Evolutionary conservation across 1,284 basidiomycete species (phyloP), one percentile per base, ranked within the genome.

Genomic region (Coniferiporia weirii): DNA sequence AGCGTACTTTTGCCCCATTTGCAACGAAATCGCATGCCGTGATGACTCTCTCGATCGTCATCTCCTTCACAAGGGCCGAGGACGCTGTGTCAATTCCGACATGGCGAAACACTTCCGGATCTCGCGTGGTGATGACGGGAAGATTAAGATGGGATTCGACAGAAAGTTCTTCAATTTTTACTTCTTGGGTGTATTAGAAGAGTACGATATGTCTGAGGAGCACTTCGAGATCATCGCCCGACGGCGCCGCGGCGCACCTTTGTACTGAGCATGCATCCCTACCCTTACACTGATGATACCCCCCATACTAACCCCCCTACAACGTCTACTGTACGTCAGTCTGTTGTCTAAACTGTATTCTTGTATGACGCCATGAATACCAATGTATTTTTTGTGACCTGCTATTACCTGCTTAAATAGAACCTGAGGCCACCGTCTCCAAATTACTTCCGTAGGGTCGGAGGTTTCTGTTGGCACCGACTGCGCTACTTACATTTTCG

Each of bases 1-100:
- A 12, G 52, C 52, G 8, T 50, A 15, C n/a, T 60, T 60, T 38
- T 60, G 58, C n/a, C 58, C 58, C 15, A 35, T 60, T 20, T 60
- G 58, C 27, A 13, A 12, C 13, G 45, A 52, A 5, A 17, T 44
- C 7, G 47, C 27, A 34, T 47, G 47, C 27, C 49, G 48, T 12
- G 56, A 52, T 8, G 48, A 52, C 19, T 57, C 56, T 12, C 56
- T 57, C 8, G 56, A 52, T 27, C 20, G 49, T 9, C 56, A 57
- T 40, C 38, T 40, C 36, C 47, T 57, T 8, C 38, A 36, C 13
- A 44, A 36, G 22, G 20, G 10, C n/a, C 20, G 27, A 36, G 38
- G 32, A 2, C 19, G 22, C 7, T 57, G 56, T 13, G 9, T 57
- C 12, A 43, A 57, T 7, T 38, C 35, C 10, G 47, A 34, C 17